phyloP scores from a whole-genome alignment of 495 filamentous ascomycete species.

The Achaetomiella virescens region DNA sequence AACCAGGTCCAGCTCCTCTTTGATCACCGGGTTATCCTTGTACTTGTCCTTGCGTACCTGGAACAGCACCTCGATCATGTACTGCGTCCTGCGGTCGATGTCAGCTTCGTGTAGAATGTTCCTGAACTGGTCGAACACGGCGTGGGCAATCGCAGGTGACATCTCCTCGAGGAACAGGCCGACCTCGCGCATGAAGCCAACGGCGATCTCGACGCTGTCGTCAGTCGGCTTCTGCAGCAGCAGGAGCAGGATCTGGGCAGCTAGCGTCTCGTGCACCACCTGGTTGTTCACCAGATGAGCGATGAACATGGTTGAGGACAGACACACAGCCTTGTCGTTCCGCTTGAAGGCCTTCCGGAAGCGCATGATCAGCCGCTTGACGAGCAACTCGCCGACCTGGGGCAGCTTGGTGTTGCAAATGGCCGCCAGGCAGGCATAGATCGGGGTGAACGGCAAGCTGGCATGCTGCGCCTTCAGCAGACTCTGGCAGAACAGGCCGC shows the following conservation, averaged over 20 bases:
- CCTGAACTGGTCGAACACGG: slow-evolving; percentile 91
- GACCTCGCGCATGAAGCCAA: slow-evolving; percentile 82
- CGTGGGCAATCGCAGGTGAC: slow-evolving; percentile 74
- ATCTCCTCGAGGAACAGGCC: slow-evolving; percentile 93
- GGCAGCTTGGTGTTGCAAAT: slow-evolving; percentile 98
- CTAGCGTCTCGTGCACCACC: slow-evolving; percentile 87
- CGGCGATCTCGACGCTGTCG: slow-evolving; percentile 96
- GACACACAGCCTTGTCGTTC: slow-evolving; percentile 93
- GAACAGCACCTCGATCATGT: slow-evolving; percentile 98
- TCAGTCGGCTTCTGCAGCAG: slow-evolving; percentile 92
- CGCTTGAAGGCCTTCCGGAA: slow-evolving; percentile 94
- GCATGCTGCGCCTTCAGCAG: slow-evolving; percentile 97
- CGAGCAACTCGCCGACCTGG: slow-evolving; percentile 82
- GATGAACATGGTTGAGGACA: slow-evolving; percentile 86
- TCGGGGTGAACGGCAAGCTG: slow-evolving; percentile 92
- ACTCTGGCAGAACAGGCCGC: slow-evolving; percentile 86
- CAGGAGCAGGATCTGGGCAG: slow-evolving; percentile 82
- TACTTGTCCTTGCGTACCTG: slow-evolving; percentile 94
- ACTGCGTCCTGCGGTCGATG: slow-evolving; percentile 93
- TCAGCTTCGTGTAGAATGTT: slow-evolving; percentile 92
- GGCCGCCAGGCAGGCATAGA: slow-evolving; percentile 89
- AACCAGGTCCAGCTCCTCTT: slow-evolving; percentile 88
- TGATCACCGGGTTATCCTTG: slow-evolving; percentile 86
- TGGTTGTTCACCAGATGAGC: slow-evolving; percentile 93
- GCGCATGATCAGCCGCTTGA: slow-evolving; percentile 80